phyloP scores from a whole-genome alignment of 148 eudicot genomes.

The Vaccinium macrocarpon region DNA sequence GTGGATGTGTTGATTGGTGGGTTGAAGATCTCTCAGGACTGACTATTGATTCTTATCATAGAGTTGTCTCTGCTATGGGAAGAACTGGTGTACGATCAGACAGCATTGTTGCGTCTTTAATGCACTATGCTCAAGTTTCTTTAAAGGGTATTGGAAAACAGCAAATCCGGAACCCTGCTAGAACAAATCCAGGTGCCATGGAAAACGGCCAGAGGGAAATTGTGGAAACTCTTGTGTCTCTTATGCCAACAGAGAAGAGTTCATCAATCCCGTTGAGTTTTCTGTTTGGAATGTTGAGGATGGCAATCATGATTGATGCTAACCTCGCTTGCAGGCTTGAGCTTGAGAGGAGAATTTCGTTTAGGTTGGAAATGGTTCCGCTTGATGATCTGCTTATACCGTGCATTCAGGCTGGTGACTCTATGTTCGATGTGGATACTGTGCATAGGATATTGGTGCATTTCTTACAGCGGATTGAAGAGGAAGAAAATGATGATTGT shows the following conservation, averaged over 20 bases:
- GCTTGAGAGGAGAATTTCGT: conserved; percentile 59
- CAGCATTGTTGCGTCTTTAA: conserved; percentile 53
- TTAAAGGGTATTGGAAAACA: conserved; percentile 67
- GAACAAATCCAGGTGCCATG: conserved; percentile 30
- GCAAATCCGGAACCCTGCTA: conserved; percentile 66
- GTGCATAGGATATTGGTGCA: conserved; percentile 57
- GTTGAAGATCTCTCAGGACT: conserved; percentile 60
- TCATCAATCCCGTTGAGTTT: conserved; percentile 49
- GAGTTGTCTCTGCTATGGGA: conserved; percentile 43
- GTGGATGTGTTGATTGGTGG: conserved; percentile 58
- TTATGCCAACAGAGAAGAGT: conserved; percentile 58
- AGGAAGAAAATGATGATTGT: conserved; percentile 50
- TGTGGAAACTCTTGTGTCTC: conserved; percentile 52
- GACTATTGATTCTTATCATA: conserved; percentile 47
- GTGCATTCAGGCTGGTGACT: conserved; percentile 50
- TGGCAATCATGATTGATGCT: conserved; percentile 56
- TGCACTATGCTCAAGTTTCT: conserved; percentile 64
- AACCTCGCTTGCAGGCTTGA: conserved; percentile 47
- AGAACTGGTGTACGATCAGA: conserved; percentile 42
- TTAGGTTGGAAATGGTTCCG: conserved; percentile 47
- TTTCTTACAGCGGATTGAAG: conserved; percentile 58
- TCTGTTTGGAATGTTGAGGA: conserved; percentile 59
- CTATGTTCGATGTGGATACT: conserved; percentile 59
- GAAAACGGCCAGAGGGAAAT: conserved; percentile 53
- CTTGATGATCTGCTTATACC: conserved; percentile 74